Conservation (phyloP, 768 basidiomycete species). For the Amanita rimosa region DNA sequence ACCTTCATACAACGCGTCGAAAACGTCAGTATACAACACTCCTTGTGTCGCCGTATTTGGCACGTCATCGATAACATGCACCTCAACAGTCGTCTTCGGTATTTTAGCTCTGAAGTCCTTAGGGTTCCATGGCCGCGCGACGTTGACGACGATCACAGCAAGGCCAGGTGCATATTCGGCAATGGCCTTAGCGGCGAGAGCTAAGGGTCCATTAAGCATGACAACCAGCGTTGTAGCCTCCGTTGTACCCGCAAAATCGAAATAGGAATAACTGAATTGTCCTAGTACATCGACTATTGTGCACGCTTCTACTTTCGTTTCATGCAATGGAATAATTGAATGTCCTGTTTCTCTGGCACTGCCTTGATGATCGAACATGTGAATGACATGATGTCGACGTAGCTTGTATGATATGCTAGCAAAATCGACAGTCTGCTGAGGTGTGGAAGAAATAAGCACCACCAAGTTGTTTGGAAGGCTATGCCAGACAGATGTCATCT, state of each 20-base stretch:
- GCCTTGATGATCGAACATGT: constrained; percentile 84
- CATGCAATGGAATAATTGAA: constrained; percentile 26
- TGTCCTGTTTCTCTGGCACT: constrained; percentile 68
- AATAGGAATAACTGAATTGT: constrained; percentile 56
- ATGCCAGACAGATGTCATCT: constrained; percentile 46
- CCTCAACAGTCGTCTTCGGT: constrained; percentile 42
- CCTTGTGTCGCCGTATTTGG: constrained; percentile 51
- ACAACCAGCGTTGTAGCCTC: constrained; percentile 59
- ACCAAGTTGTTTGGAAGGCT: constrained; percentile 56
- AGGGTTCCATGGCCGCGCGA: constrained; percentile 78
- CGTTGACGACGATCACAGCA: constrained; percentile 62
- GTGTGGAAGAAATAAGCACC: constrained; percentile 73
- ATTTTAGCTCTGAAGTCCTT: constrained; percentile 46
- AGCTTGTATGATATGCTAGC: constrained; percentile 67
- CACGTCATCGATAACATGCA: constrained; percentile 77
- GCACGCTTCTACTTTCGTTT: constrained; percentile 16
- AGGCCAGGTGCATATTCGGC: constrained; percentile 33
- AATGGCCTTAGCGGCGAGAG: constrained; percentile 48
- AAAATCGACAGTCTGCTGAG: constrained; percentile 74
- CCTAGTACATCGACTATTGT: constrained; percentile 38
- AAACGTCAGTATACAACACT: constrained; percentile 60
- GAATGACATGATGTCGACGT: constrained; percentile 59
- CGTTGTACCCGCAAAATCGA: constrained; percentile 63
- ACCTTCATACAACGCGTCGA: constrained; percentile 40
- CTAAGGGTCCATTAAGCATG: constrained; percentile 64